Evolutionary conservation across 2,329 filamentous ascomycete species (phyloP).

Genomic region (Rhytidhysteron rufulum): DNA sequence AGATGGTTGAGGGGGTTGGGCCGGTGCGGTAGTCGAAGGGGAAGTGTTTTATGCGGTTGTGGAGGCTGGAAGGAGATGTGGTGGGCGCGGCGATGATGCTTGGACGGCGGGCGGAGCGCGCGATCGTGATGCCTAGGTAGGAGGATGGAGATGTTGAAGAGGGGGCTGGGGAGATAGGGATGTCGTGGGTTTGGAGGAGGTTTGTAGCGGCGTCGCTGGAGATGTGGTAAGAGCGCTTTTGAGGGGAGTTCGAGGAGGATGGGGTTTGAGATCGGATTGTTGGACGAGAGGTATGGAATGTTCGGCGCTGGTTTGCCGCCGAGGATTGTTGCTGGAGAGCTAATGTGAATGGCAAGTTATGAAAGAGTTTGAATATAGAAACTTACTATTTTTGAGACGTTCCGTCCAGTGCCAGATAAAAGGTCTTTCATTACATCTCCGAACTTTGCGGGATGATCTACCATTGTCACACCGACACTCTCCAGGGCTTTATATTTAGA

Average conservation of each 20-base stretch:
- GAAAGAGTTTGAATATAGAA: neutral
- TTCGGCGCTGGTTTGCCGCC: conserved; percentile 47
- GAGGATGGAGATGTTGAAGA: conserved; percentile 28
- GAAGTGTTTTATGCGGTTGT: conserved; percentile 49
- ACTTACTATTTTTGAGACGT: conserved; percentile 38
- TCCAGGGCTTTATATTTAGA: conserved; percentile 67
- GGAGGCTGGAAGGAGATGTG: conserved; percentile 39
- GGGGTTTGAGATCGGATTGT: conserved; percentile 10
- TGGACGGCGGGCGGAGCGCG: conserved; percentile 59
- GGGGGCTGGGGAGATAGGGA: conserved; percentile 44
- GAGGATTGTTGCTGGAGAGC: conserved; percentile 26
- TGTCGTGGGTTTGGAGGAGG: conserved; percentile 51
- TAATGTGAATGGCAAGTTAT: too few relatives aligned
- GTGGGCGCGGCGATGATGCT: conserved; percentile 61
- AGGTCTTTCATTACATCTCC: conserved; percentile 64
- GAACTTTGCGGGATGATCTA: conserved; percentile 73
- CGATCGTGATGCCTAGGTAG: conserved; percentile 62
- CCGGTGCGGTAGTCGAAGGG: conserved; percentile 58
- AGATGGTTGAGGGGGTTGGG: conserved; percentile 35
- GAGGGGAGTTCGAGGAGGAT: conserved; percentile 14
- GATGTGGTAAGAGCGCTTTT: conserved; percentile 54
- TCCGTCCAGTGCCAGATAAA: conserved; percentile 44
- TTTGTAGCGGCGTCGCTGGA: conserved; percentile 51
- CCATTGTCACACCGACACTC: conserved; percentile 63
- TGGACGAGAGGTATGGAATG: conserved; percentile 37